Base-by-base conservation (phyloP, 768 basidiomycete genomes). In the Lentinus brumalis region DNA sequence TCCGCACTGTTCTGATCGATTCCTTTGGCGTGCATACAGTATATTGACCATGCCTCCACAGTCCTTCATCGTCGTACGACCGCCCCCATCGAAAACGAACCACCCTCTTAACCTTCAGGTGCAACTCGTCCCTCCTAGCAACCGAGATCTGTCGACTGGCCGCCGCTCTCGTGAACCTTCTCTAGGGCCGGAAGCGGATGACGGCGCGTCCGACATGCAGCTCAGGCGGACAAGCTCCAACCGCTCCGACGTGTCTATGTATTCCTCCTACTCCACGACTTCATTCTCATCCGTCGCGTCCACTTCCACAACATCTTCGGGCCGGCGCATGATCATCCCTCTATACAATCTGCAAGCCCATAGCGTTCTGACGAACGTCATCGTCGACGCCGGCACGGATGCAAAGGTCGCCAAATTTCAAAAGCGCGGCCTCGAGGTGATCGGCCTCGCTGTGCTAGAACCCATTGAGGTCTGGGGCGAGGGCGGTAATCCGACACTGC, bases 31-130 rank as follows among this genome's bases (percentile, higher is more conserved):
- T 26, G 14, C 46, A 8, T 26, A 26, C 35, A 26, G 7, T 35
- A 35, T 29, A 11, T 21, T 29, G 11, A 49, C 46, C 21, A 49
- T 49, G 46, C 46, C 50, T 60, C 44, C 31, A 31, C 70, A 96
- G 94, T 92, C 90, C 0, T 94, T 95, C 76, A 91, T 96, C 59
- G 86, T 96, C 69, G 95, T 96, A 57, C 86, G 92, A 52, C 95
- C 95, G 5, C 94, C 94, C 2, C 92, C 93, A 0, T 85, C 91
- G 6, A 86, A 87, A 67, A 80, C 84, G n/a, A 91, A 90, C 63
- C 92, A 96, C 65, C 90, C 94, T 0, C 79, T 96, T 46, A 95
- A 96, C 71, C 80, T 96, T 0, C 95, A 97, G 68, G 87, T 97
- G 11, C 95, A 97, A 73, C 87, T 97, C 44, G 89, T 96, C 1